Evolutionary conservation across 495 filamentous ascomycete genomes (phyloP), one percentile per base, ranked within the genome.

Genomic region (Tuber magnatum): DNA sequence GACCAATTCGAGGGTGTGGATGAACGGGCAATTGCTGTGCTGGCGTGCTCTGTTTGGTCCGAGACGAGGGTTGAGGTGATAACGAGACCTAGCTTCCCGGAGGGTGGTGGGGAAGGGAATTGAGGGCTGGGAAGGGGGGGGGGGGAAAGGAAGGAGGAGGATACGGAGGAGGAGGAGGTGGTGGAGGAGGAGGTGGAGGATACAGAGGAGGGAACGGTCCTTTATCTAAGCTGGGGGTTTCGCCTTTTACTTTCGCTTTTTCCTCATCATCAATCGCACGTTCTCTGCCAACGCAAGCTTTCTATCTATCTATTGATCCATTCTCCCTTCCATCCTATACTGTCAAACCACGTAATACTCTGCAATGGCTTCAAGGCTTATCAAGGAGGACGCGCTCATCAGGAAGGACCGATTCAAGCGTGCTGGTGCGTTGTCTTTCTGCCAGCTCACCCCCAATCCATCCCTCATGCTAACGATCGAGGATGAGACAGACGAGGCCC

Each of bases 321-420:
- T 48, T 48, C 40, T 72, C 51, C 43, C 40, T 65, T 46, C 42
- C 38, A 75, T 35, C 61, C 74, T 46, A 44, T 65, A 75, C 39
- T 41, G 39, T 48, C 73, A 38, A 73, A 76, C 77, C 74, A 74
- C 74, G 76, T 78, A 81, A 72, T 76, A 81, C 51, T 70, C 68
- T 76, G 41, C 74, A 82, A 82, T 82, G 81, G 78, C 81, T 78
- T 74, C 81, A 73, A 80, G 81, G 72, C 68, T 82, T 61, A 82
- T 82, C 76, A 82, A 82, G 74, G 81, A 82, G 56, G 81, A 82
- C 71, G 70, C 75, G 20, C 78, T 82, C 48, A 72, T 80, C 69
- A 78, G 81, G 70, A 82, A 82, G 72, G 81, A 82, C 71, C 81
- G 81, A 46, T 80, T 81, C 73, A 82, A 76, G 81, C 81, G 81